Conservation (phyloP, 495 filamentous ascomycete species). For the Penicillium soppii region DNA sequence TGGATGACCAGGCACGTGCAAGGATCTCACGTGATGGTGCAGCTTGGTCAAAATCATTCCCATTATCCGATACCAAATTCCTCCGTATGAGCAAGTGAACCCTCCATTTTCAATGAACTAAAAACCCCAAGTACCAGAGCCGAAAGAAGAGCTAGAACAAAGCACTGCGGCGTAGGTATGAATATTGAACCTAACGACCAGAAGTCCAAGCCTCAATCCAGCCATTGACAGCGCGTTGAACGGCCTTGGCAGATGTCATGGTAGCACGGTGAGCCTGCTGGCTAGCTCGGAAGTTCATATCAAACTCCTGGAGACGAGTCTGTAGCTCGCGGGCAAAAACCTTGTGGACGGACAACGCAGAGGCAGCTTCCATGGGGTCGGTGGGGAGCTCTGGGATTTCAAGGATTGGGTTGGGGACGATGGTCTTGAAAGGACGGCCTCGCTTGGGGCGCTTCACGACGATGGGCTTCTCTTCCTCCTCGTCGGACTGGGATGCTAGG, state of each 20-base stretch:
- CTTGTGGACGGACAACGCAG: constrained; percentile 7
- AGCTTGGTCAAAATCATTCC: no score
- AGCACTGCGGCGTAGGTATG: not conserved
- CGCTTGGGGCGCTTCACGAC: not conserved
- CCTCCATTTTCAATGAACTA: no score
- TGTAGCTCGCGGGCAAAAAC: constrained; percentile 15
- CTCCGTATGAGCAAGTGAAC: no score
- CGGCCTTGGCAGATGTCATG: constrained; percentile 11
- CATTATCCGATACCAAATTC: no score
- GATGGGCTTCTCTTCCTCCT: not conserved
- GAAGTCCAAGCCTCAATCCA: constrained; percentile 16
- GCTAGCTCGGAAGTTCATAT: constrained; percentile 8
- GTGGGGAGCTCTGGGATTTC: not conserved
- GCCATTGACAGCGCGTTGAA: constrained; percentile 11
- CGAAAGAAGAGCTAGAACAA: not conserved
- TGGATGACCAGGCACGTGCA: no score
- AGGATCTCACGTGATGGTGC: no score
- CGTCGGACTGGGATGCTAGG: no score
- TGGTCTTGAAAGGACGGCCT: not conserved
- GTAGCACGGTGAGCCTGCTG: constrained; percentile 10
- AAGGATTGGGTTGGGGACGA: not conserved
- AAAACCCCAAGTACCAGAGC: not conserved
- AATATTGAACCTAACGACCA: constrained; percentile 1
- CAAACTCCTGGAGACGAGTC: constrained; percentile 12
- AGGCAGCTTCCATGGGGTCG: constrained; percentile 7